Conservation (phyloP, 352 stramenopile species). For the Phytophthora melonis region DNA sequence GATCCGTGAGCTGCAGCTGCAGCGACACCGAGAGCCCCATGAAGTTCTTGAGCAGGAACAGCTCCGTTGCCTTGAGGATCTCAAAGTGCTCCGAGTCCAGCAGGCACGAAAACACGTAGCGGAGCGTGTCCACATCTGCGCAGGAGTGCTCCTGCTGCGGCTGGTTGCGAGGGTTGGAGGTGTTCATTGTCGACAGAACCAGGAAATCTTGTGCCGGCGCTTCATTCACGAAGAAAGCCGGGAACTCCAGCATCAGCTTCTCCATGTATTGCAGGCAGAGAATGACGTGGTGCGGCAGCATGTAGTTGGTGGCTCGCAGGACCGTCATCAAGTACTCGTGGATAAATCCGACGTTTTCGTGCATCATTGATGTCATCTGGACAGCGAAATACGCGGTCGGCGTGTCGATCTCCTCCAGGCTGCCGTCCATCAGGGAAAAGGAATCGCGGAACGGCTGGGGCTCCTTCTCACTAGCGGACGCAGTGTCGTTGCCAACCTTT, state of each 20-base stretch:
- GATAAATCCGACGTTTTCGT: conserved; percentile 55
- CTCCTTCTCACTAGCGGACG: conserved; percentile 40
- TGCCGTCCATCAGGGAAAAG: conserved; percentile 47
- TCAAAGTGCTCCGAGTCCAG: conserved; percentile 79
- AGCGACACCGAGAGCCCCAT: conserved; percentile 57
- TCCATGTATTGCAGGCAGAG: conserved; percentile 76
- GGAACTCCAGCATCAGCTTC: conserved; percentile 64
- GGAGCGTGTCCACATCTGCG: conserved; percentile 48
- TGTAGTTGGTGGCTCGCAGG: conserved; percentile 71
- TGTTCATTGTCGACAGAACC: conserved; percentile 23
- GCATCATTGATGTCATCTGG: conserved; percentile 66
- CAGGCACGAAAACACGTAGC: conserved; percentile 66
- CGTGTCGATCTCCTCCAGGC: conserved; percentile 37
- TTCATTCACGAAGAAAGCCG: conserved; percentile 66
- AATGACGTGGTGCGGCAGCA: conserved; percentile 75
- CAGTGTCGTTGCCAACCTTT: conserved; percentile 25
- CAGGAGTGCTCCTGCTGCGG: conserved; percentile 27
- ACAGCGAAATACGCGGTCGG: conserved; percentile 57
- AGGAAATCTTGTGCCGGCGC: conserved; percentile 27
- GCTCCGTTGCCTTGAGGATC: conserved; percentile 69
- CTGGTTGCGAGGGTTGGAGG: conserved; percentile 24
- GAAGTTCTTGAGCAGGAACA: conserved; percentile 81
- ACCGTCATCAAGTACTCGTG: conserved; percentile 71
- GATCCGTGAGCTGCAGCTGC: conserved; percentile 55
- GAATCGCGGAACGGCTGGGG: conserved; percentile 46